A percentile compares a stretch with the other conserved stretches of the same genome.
phyloP scores from a whole-genome alignment of 2,329 filamentous ascomycete species.

The Karstenula rhodostoma region DNA sequence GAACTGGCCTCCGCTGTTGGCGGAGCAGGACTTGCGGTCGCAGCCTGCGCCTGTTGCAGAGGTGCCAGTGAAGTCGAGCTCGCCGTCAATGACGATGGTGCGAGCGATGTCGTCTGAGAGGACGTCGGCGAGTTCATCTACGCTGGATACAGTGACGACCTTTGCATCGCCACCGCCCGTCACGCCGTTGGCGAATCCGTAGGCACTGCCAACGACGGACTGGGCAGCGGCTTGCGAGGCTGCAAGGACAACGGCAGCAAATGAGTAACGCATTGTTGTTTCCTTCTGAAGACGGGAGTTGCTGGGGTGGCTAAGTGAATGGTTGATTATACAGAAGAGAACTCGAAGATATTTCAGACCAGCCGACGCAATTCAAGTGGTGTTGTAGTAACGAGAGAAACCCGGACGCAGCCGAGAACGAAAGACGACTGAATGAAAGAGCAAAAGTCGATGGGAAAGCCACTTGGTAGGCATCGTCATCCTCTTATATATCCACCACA shows the following conservation, averaged over 20 bases:
- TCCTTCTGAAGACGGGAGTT: not conserved
- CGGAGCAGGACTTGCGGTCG: constrained; percentile 29
- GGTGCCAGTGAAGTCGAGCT: constrained; percentile 38
- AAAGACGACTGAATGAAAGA: constrained; percentile 17
- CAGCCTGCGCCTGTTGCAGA: constrained; percentile 30
- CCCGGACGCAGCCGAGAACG: constrained; percentile 18
- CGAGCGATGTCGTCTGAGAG: constrained; percentile 31
- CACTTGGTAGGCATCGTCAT: not conserved
- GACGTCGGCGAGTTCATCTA: constrained; percentile 31
- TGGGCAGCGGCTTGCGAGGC: constrained; percentile 30
- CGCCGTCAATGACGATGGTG: constrained; percentile 31
- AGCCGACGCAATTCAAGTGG: constrained; percentile 31
- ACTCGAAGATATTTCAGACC: constrained; percentile 31
- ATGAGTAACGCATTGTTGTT: constrained; percentile 30
- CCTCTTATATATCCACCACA: not conserved
- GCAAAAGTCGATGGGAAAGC: constrained; percentile 5
- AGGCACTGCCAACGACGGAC: constrained; percentile 32
- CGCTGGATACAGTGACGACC: constrained; percentile 31
- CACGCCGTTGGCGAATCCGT: constrained; percentile 33
- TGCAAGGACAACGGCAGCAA: constrained; percentile 23
- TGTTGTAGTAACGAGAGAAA: constrained; percentile 23
- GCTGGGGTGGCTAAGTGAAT: not conserved
- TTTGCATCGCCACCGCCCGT: constrained; percentile 35
- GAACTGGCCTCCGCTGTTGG: constrained; percentile 26
- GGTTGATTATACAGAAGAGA: constrained; percentile 8